A percentile compares a stretch with the other conserved stretches of the same genome.
phyloP scores from a whole-genome alignment of 2,329 filamentous ascomycete species.

The Apiospora malaysiana region DNA sequence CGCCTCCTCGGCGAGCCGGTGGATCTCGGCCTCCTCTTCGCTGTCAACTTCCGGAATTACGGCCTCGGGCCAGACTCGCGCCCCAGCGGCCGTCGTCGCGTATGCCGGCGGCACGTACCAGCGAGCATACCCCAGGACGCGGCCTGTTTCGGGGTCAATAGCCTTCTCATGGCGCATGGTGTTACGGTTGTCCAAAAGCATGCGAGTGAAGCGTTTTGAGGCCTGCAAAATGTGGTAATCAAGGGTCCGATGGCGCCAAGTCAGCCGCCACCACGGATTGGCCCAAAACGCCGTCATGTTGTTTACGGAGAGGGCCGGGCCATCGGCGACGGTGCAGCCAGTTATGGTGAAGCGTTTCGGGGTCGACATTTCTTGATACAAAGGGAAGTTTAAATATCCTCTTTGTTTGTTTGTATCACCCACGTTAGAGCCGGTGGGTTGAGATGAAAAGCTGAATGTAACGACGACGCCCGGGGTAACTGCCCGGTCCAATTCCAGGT shows the following conservation, averaged over 20 bases:
- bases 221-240: conserved; percentile 30
- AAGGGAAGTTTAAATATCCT: too few species aligned
- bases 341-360: not conserved
- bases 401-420: too few species aligned
- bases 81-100: not conserved
- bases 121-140: conserved; percentile 20
- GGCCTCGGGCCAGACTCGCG: not conserved
- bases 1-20: too few species aligned
- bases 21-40: not conserved
- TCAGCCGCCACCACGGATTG: conserved; percentile 28
- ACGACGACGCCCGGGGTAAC: too few species aligned
- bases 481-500: too few species aligned
- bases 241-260: conserved; percentile 31
- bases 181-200: conserved; percentile 21
- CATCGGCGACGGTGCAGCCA: conserved; percentile 28
- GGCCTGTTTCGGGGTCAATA: conserved; percentile 21
- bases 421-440: too few species aligned
- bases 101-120: not conserved
- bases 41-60: not conserved
- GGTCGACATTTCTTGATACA: too few species aligned
- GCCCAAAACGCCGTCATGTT: conserved; percentile 31
- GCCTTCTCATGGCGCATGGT: conserved; percentile 24
- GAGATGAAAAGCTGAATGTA: too few species aligned
- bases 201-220: conserved; percentile 26
- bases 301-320: conserved; percentile 27